Evolutionary conservation across 108 stramenopile species (phyloP), one percentile per base, ranked within the genome.

Genomic region (Pseudonitzschia delicatissima): DNA sequence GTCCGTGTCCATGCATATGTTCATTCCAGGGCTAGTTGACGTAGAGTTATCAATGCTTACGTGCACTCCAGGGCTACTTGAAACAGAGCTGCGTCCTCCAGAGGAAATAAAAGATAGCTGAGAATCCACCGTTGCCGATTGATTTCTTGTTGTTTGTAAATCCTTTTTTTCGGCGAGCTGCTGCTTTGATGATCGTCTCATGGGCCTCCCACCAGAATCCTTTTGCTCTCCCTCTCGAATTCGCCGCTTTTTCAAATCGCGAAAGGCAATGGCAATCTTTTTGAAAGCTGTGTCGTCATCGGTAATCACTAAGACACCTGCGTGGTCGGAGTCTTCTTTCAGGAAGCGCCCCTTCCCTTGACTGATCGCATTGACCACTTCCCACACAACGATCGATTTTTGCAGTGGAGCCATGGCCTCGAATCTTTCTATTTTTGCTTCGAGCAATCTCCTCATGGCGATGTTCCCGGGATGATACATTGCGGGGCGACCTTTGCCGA

Each of bases 401-500:
- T 21, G 8, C 34, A 34, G 42, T 27, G 31, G 27, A 32, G 35
- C 18, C 20, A n/a, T 48, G 5, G 44, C 33, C 20, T 64, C 40
- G 29, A 25, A 31, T 27, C 15, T 9, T 15, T 20, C 27, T 21
- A 28, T 5, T 32, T 55, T 15, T 8, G 5, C 21, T 34, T 55
- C 63, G 2, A 72, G 42, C 55, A 72, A 45, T n/a, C 47, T 15
- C 31, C 74, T 49, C 34, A 68, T 61, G 13, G 66, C 50, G 9
- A 64, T 58, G 40, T 74, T 74, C 21, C 73, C 73, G 0, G 20
- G 21, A 47, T 50, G 64, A 0, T 67, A 34, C 42, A 66, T 58
- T 2, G 66, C 51, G 8, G 60, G 66, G 11, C 45, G 57, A 7
- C 73, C 73, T 21, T 62, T 61, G 15, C 73, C 73, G 5, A 74